Evolutionary conservation across 1,139 yeast genomes (phyloP), one percentile per base, ranked within the genome.

Genomic region (Taphrina populina): DNA sequence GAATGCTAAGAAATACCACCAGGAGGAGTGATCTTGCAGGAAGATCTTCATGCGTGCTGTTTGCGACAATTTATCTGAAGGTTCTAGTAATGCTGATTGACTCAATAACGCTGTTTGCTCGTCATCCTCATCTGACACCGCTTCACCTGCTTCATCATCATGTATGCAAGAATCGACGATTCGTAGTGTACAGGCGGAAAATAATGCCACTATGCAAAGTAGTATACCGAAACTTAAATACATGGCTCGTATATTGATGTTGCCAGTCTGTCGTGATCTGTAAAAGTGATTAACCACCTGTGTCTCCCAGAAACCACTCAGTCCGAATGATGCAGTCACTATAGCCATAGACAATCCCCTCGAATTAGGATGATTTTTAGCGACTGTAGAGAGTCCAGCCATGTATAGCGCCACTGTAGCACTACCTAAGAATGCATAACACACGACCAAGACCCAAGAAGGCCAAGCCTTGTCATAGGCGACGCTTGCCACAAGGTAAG

Each of bases 251-350:
- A 86, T 70, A 63, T 81, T 74, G 43, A 84, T 67, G 11, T 66
- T 64, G 2, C 67, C 70, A 21, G 64, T 58, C 6, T 61, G 65
- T 5, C 61, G 61, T 13, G 62, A 63, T 2, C 61, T 51, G 83
- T 79, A 46, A 69, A 75, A 57, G 17, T 47, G 45, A 63, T 67
- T 60, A 64, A 68, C 37, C 26, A 69, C 59, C 61, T 70, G 73
- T 10, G 76, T 64, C 58, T 67, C 79, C 58, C 84, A 69, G 55
- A 85, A 71, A 2, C 95, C 80, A 7, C 95, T 83, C 26, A 88
- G 67, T 1, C 97, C 97, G 69, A 84, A 88, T 61, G 85, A 83
- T 0, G 95, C 80, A 2, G 92, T 90, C 0, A 97, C 97, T 34
- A 86, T 76, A 45, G 95, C 84, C 44, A 92, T 88, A 36, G 95